Evolutionary conservation across 768 basidiomycete genomes (phyloP), one percentile per base, ranked within the genome.

Genomic region (Xerocomus potaroensis): DNA sequence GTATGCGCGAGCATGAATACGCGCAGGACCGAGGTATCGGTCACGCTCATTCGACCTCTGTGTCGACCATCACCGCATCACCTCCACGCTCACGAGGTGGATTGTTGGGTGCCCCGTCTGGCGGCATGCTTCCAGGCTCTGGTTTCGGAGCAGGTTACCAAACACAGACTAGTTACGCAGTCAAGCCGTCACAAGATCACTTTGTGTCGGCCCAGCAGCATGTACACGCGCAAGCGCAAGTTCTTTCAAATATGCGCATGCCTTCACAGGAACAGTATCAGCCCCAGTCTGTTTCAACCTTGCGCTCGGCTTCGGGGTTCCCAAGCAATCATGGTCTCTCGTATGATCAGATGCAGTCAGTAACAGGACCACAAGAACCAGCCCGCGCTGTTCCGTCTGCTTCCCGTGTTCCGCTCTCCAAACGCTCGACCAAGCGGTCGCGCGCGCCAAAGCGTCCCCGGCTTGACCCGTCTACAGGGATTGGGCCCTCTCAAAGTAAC

Each of bases 61-160:
- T 61, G 11, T 56, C 61, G 8, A 65, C 65, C 22, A 48, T 65
- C 4, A 54, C 55, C 5, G 56, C 35, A 7, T 56, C 61, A 2
- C 47, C 60, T 3, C 51, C 39, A 8, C 52, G 47, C 33, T 23
- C n/a, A 23, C 58, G 14, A 26, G 43, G 39, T 15, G 40, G 42
- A 16, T 27, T 35, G 6, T 39, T 42, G 1, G 29, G 22, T 18
- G 10, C 18, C 8, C 14, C 39, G 1, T 31, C 36, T 3, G 32
- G 41, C 4, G 11, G 32, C 19, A 8, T 8, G n/a, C 48, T 45
- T 26, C 19, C 46, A 23, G n/a, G 23, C n/a, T 16, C 53, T 1
- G 14, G 14, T 8, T 37, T 49, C 24, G 42, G 38, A 5, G n/a
- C 44, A 7, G 27, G 39, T 14, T 50, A 43, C 24, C 41, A 42